Conservation (phyloP, 148 eudicot genomes). For the Mesembryanthemum crystallinum region DNA sequence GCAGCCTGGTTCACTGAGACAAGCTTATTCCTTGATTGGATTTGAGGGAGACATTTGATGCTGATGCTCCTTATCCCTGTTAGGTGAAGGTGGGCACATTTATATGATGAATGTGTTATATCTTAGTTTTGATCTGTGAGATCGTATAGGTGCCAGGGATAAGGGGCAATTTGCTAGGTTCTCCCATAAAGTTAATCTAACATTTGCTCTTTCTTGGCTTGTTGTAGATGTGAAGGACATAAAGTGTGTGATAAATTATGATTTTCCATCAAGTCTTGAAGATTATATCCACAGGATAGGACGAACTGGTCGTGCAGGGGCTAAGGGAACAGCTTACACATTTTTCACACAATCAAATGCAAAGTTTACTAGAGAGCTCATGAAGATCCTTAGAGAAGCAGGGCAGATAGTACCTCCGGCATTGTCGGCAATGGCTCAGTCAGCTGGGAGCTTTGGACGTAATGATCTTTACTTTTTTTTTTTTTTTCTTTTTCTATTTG, state of each 20-base stretch:
- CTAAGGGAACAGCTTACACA: conserved; percentile 81
- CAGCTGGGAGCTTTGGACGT: conserved; percentile 58
- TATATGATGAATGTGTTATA: conserved; percentile 63
- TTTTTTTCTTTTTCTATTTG: neutral
- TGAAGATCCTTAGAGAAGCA: conserved; percentile 89
- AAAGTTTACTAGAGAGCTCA: conserved; percentile 66
- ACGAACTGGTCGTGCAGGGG: conserved; percentile 97
- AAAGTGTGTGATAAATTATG: conserved; percentile 90
- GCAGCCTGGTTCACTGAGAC: conserved; percentile 82
- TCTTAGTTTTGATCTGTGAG: conserved; percentile 55
- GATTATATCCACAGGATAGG: conserved; percentile 98
- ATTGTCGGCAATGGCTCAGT: conserved; percentile 62
- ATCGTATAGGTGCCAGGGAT: conserved; percentile 80
- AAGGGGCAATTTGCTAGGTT: conserved; percentile 52
- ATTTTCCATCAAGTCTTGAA: conserved; percentile 86
- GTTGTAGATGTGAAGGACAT: conserved; percentile 98
- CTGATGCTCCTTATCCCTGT: conserved; percentile 98
- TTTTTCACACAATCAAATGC: conserved; percentile 89
- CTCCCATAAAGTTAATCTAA: conserved; percentile 17
- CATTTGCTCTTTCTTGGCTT: conserved; percentile 10
- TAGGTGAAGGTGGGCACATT: conserved; percentile 98
- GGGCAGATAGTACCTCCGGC: conserved; percentile 78
- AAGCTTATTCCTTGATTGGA: conserved; percentile 51
- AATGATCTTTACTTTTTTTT: conserved; percentile 4
- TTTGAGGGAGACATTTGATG: conserved; percentile 52